A percentile compares a stretch with the other conserved stretches of the same genome.
Conservation (phyloP, 352 stramenopile genomes). For the Phytophthora europaea region DNA sequence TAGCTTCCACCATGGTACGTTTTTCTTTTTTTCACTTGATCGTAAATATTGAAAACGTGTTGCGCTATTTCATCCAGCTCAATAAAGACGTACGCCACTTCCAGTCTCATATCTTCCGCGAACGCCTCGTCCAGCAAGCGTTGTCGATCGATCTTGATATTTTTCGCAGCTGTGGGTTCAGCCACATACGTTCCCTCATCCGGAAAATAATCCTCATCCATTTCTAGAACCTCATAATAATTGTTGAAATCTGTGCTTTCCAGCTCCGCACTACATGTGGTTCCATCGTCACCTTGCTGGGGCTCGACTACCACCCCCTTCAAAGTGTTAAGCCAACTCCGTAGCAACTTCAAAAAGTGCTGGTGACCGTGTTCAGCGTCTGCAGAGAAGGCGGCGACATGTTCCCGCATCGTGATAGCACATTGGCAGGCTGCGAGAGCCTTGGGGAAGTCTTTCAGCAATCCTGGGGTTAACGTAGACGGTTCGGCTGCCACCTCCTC, state of each 20-base stretch:
- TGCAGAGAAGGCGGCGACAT: conserved; percentile 23
- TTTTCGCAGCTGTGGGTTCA: background rate
- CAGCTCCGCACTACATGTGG: background rate
- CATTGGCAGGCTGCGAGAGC: conserved; percentile 31
- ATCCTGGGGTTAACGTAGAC: conserved; percentile 6
- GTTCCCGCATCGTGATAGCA: conserved; percentile 27
- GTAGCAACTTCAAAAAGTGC: conserved; percentile 14
- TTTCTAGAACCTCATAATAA: conserved; percentile 26
- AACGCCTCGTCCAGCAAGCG: conserved; percentile 35
- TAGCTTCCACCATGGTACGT: conserved; percentile 44
- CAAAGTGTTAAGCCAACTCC: conserved; percentile 2
- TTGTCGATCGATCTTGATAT: conserved; percentile 2
- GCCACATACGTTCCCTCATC: background rate
- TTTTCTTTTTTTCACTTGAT: conserved; percentile 37
- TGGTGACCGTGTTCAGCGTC: conserved; percentile 8
- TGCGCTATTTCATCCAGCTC: conserved; percentile 36
- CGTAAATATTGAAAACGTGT: conserved; percentile 27
- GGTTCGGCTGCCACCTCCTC: conserved; percentile 10
- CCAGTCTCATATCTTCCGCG: conserved; percentile 31
- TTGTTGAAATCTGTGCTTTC: conserved; percentile 17
- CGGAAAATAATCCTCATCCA: conserved; percentile 14
- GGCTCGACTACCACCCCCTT: background rate
- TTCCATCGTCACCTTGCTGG: background rate
- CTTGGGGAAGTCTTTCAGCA: conserved; percentile 18
- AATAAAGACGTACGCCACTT: conserved; percentile 34